Conservation (phyloP, 257 asterid genomes). For the Scutellaria baicalensis region DNA sequence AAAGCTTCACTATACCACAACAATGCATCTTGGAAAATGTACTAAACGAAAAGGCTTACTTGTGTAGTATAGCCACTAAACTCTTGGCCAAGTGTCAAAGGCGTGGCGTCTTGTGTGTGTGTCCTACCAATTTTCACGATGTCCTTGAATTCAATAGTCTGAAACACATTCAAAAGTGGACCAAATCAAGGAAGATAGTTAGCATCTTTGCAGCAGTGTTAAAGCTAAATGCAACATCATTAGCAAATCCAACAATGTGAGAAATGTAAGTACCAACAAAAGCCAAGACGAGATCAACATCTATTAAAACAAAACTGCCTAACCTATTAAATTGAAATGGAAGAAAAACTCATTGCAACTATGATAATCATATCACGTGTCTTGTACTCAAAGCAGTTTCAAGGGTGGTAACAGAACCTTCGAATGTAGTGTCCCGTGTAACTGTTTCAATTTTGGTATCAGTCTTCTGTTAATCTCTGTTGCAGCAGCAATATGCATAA, state of each 20-base stretch:
- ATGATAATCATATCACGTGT: not conserved
- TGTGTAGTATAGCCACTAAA: conserved; percentile 98
- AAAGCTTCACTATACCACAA: conserved; percentile 1
- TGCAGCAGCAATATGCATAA: conserved; percentile 98
- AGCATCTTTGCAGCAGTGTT: not conserved
- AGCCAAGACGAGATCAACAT: not conserved
- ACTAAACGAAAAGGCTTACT: conserved; percentile 40
- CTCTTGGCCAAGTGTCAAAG: conserved; percentile 98
- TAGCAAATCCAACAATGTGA: not conserved
- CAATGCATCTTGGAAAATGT: not conserved
- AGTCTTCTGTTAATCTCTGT: conserved; percentile 75
- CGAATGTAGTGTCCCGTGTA: conserved; percentile 67
- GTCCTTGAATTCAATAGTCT: conserved; percentile 82
- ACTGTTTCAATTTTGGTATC: conserved; percentile 77
- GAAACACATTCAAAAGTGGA: conserved; percentile 13
- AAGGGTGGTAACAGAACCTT: conserved; percentile 45
- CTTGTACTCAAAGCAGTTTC: not conserved
- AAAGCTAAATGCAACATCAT: not conserved
- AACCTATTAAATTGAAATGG: not conserved
- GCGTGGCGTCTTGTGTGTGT: conserved; percentile 99
- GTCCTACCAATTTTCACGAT: conserved; percentile 98
- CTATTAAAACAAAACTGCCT: not conserved
- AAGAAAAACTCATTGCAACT: not conserved
- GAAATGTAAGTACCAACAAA: not conserved
- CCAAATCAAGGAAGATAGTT: not conserved